Conservation (phyloP, 75 land plant species). For the Picea sitchensis region DNA sequence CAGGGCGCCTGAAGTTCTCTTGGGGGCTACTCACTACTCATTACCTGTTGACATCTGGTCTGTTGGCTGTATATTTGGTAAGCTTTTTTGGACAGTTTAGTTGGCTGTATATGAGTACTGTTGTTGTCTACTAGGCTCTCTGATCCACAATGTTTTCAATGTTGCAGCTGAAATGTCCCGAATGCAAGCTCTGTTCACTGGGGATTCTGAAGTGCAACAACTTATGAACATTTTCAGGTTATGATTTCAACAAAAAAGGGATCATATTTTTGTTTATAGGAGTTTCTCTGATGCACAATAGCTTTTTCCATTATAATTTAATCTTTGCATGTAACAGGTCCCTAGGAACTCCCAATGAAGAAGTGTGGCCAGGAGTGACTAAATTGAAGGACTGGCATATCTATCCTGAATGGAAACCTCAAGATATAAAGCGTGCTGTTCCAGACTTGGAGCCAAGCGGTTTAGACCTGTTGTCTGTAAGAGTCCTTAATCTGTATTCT, state of each 20-base stretch:
- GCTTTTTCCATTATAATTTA: too few relatives aligned
- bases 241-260: too few relatives aligned
- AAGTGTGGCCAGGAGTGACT: constrained; percentile 88
- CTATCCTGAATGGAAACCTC: constrained; percentile 91
- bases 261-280: too few relatives aligned
- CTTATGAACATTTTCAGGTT: constrained; percentile 69
- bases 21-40: constrained; percentile 78
- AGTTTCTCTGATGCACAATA: too few relatives aligned
- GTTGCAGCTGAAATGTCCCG: constrained; percentile 48
- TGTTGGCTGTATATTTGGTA: constrained; percentile 89
- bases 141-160: too few relatives aligned
- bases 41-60: constrained; percentile 88
- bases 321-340: constrained; percentile 29
- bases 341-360: constrained; percentile 91
- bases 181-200: constrained; percentile 51
- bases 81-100: background rate
- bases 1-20: constrained; percentile 77
- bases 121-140: too few relatives aligned
- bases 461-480: constrained; percentile 58
- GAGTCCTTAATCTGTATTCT: background rate
- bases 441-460: constrained; percentile 65
- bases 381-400: constrained; percentile 92
- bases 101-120: too few relatives aligned
- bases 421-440: constrained; percentile 58
- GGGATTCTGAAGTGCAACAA: constrained; percentile 69